Evolutionary conservation across 2,329 filamentous ascomycete species (phyloP), one percentile per base, ranked within the genome.

Genomic region (Aspergillus uvarum): DNA sequence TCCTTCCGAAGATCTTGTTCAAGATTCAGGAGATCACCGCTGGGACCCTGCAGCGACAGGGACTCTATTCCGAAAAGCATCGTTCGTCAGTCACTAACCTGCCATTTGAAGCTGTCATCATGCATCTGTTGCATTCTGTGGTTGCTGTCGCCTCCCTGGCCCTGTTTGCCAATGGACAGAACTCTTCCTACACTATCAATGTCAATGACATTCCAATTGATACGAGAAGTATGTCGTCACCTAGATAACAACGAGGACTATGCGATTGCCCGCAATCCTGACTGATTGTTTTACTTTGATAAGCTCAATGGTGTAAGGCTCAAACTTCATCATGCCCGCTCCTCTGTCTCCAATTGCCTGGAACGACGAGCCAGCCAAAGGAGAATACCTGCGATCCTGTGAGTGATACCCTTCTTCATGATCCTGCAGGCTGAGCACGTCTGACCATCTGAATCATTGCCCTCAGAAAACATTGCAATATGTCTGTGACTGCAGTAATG

Each of bases 401-500:
- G 70, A 67, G 66, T 62, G 26, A 19, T 44, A 7, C 38, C 14
- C 5, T n/a, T 19, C 16, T 44, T 19, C 5, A 2, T 35, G 1
- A 44, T 7, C 5, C 5, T 44, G 38, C 38, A 5, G 38, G 38
- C 38, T 6, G 16, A 44, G 38, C n/a, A 44, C 6, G 38, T 44
- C 38, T 44, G 19, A 44, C n/a, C 38, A 44, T n/a, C 6, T 6
- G 38, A 5, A 8, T 44, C 38, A 16, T 5, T 16, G 21, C 10
- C 4, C 26, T 47, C 57, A 80, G 78, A 59, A 76, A 42, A 76
- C 77, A 47, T 80, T 88, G n/a, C 67, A 66, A 61, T 88, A 82
- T 74, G 69, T 71, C 57, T 88, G 86, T 70, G 75, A 85, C 64
- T 88, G 86, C 75, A 74, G 68, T 60, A 82, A 83, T 69, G 79